Percentiles rank a stretch among this genome's conserved stretches.
Evolutionary conservation across 345 rosid genomes (phyloP).

Genomic region (Conringia planisiliqua): DNA sequence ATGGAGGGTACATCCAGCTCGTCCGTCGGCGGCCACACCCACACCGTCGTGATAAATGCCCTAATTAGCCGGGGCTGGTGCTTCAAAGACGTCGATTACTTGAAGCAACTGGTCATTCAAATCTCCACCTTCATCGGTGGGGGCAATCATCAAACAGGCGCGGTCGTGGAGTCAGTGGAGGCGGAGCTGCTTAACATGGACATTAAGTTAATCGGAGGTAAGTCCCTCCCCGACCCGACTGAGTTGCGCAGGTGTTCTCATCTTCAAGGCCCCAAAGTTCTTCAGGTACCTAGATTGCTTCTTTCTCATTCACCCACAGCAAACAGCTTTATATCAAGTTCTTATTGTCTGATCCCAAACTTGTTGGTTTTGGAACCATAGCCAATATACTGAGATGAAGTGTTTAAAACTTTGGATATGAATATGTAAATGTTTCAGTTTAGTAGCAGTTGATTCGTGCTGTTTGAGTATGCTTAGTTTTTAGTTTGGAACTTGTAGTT

Average conservation of each 20-base stretch:
- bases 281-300: constrained; percentile 48
- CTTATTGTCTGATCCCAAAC: neutral
- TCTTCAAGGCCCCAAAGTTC: constrained; percentile 73
- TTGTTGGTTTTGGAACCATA: neutral
- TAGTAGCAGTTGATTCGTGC: neutral
- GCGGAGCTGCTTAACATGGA: constrained; percentile 76
- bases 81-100: constrained; percentile 43
- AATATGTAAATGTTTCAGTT: neutral
- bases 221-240: constrained; percentile 53
- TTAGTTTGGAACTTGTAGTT: neutral
- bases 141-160: constrained; percentile 36
- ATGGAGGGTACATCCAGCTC: constrained; percentile 35
- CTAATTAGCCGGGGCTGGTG: constrained; percentile 75
- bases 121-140: constrained; percentile 48
- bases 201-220: constrained; percentile 58
- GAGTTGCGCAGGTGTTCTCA: constrained; percentile 47
- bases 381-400: neutral
- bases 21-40: constrained; percentile 7
- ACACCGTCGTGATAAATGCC: constrained; percentile 43
- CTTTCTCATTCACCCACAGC: neutral
- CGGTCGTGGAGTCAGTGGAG: constrained; percentile 56
- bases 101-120: constrained; percentile 35
- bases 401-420: no score
- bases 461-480: neutral
- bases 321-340: neutral